phyloP scores from a whole-genome alignment of 371 early-diverging fungal genomes.

The Mortierella sp. region DNA sequence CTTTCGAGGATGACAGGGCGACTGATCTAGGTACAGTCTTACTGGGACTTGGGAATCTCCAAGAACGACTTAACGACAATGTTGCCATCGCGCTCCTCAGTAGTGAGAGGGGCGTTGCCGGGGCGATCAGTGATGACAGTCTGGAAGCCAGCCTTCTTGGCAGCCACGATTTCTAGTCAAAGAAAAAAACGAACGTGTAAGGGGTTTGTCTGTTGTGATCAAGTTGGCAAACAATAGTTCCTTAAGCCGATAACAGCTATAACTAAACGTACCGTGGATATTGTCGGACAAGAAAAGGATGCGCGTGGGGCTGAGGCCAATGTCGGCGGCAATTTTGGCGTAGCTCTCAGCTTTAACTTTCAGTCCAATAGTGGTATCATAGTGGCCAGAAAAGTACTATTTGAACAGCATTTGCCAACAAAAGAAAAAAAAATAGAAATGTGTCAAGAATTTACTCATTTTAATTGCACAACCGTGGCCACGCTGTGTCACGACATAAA shows the following conservation, averaged over 20 bases:
- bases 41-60: slow-evolving; percentile 46
- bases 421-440: slow-evolving; percentile 2
- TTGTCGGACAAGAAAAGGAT: slow-evolving; percentile 93
- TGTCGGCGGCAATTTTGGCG: slow-evolving; percentile 76
- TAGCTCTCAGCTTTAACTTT: slow-evolving; percentile 84
- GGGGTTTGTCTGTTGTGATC: too few species aligned
- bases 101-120: slow-evolving; percentile 77
- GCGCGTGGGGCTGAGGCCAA: slow-evolving; percentile 65
- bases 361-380: slow-evolving; percentile 88
- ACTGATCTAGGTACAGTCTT: neutral
- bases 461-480: neutral
- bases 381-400: slow-evolving; percentile 87
- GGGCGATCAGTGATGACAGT: slow-evolving; percentile 81
- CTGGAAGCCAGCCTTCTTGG: slow-evolving; percentile 80
- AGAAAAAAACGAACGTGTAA: neutral
- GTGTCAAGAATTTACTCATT: neutral
- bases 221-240: too few species aligned
- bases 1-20: neutral
- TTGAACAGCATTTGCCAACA: neutral
- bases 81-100: slow-evolving; percentile 28
- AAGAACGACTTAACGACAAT: slow-evolving; percentile 49
- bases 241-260: too few species aligned
- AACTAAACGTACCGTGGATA: slow-evolving; percentile 70
- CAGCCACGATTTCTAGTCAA: slow-evolving; percentile 82
- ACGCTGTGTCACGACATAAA: too few species aligned